Conservation (phyloP, 2,329 filamentous ascomycete genomes). For the Penicillium palitans region DNA sequence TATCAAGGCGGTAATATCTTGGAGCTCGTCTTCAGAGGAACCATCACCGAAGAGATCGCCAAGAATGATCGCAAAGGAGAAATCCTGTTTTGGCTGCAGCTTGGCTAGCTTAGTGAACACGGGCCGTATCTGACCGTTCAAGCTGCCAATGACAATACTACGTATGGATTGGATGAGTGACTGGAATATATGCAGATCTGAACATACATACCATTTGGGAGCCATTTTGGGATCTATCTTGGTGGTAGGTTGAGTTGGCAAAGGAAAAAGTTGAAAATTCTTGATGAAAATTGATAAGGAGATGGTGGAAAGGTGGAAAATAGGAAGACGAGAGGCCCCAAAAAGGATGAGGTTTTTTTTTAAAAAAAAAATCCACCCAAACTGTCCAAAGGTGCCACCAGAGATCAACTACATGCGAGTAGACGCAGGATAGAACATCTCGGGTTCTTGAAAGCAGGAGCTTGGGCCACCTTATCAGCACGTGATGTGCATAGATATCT, state of each 20-base stretch:
- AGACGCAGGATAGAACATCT: constrained; percentile 3
- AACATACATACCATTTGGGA: constrained; percentile 55
- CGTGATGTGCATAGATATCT: constrained; percentile 30
- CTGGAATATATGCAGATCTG: neutral
- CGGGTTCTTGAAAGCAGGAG: constrained; percentile 29
- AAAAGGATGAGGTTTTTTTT: neutral
- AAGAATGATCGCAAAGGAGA: constrained; percentile 78
- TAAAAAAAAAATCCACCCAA: neutral
- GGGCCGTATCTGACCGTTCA: constrained; percentile 74
- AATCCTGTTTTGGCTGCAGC: constrained; percentile 83
- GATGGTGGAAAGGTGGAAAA: neutral
- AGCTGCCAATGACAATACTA: constrained; percentile 73
- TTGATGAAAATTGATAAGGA: neutral
- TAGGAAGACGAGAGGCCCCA: neutral
- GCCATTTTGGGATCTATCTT: constrained; percentile 46
- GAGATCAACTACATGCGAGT: constrained; percentile 1
- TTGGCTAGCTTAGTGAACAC: constrained; percentile 78
- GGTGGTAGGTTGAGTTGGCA: neutral
- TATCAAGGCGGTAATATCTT: constrained; percentile 66
- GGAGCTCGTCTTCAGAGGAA: constrained; percentile 51
- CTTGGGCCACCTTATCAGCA: constrained; percentile 34
- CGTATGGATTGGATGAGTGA: constrained; percentile 17
- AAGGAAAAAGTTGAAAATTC: neutral
- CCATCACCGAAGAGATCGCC: constrained; percentile 76
- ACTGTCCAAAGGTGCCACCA: neutral